Conservation (phyloP, 805 yeast genomes). For the Jamesozyma jinghongensis region DNA sequence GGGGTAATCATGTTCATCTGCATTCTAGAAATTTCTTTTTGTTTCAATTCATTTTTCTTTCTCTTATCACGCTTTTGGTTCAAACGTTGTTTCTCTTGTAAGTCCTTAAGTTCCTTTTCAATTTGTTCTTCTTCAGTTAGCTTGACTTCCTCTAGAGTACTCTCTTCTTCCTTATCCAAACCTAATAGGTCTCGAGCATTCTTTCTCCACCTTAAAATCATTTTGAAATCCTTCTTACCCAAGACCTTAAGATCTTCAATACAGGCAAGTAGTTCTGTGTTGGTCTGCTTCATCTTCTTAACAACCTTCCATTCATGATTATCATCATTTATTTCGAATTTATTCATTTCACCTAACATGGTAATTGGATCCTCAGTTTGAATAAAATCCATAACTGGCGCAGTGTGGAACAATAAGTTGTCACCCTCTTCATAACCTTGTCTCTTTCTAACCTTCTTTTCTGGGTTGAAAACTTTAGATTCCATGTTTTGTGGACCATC, state of each 20-base stretch:
- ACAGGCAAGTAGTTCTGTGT: constrained; percentile 71
- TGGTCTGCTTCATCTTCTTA: constrained; percentile 65
- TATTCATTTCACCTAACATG: constrained; percentile 63
- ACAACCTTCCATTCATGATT: constrained; percentile 67
- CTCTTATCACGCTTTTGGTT: constrained; percentile 74
- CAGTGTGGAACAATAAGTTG: constrained; percentile 56
- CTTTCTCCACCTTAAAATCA: constrained; percentile 78
- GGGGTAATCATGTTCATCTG: constrained; percentile 96
- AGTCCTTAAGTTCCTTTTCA: constrained; percentile 70
- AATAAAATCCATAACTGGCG: constrained; percentile 73
- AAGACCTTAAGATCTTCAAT: constrained; percentile 86
- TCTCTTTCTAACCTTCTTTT: constrained; percentile 79
- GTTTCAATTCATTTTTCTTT: constrained; percentile 70
- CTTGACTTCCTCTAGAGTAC: constrained; percentile 50
- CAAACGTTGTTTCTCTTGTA: constrained; percentile 61
- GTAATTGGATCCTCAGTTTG: constrained; percentile 76
- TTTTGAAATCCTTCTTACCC: constrained; percentile 88
- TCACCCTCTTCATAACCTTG: constrained; percentile 97
- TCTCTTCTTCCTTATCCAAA: constrained; percentile 44
- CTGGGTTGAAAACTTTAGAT: constrained; percentile 92
- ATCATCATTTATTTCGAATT: constrained; percentile 47
- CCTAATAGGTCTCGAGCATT: constrained; percentile 73
- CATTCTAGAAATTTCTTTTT: constrained; percentile 80
- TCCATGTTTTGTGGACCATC: constrained; percentile 71
- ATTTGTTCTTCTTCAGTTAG: constrained; percentile 84